A percentile compares a stretch with the other conserved stretches of the same genome.
These are phyloP conservation scores for Trametes sp. DNA, from an alignment of 1,284 basidiomycete species.

Conservation along the genomic window DNA sequence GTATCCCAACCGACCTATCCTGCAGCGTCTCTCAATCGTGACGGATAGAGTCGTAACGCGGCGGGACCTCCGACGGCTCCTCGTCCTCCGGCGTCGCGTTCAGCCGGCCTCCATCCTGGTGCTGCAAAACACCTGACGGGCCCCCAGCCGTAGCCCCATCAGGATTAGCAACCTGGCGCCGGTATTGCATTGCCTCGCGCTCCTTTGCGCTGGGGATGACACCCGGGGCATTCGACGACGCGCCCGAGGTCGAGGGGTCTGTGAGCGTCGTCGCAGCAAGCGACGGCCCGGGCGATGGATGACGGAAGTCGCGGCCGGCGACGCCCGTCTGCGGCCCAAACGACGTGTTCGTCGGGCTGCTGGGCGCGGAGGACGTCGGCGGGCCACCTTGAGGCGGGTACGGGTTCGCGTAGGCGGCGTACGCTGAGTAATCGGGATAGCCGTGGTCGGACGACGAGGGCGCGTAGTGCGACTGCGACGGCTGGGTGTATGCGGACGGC, in stretches of 20 bases:
- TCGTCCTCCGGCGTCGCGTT: slow-evolving; percentile 34
- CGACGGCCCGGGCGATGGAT: slow-evolving; percentile 41
- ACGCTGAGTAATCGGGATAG: slow-evolving; percentile 38
- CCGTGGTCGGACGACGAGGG: slow-evolving; percentile 32
- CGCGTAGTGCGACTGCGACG: slow-evolving; percentile 32
- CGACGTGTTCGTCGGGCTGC: slow-evolving; percentile 22
- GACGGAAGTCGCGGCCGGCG: slow-evolving; percentile 35
- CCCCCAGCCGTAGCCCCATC: slow-evolving; percentile 7
- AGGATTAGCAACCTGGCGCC: slow-evolving; percentile 34
- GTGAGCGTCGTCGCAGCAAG: slow-evolving; percentile 33
- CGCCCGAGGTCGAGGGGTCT: slow-evolving; percentile 26
- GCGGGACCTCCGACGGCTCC: slow-evolving; percentile 43
- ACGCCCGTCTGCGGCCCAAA: slow-evolving; percentile 18
- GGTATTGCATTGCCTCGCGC: slow-evolving; percentile 39
- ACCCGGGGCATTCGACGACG: slow-evolving; percentile 21
- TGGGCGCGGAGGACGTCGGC: slow-evolving; percentile 21
- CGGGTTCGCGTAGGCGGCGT: slow-evolving; percentile 34
- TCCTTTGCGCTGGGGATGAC: slow-evolving; percentile 43
- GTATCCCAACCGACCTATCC: not conserved
- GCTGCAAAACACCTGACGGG: slow-evolving; percentile 37
- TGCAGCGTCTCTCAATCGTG: slow-evolving; percentile 22
- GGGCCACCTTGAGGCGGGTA: slow-evolving; percentile 9
- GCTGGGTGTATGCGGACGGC: slow-evolving; percentile 36
- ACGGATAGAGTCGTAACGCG: slow-evolving; percentile 45
- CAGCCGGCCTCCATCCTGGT: slow-evolving; percentile 41